Evolutionary conservation across 2,329 filamentous ascomycete species (phyloP), one percentile per base, ranked within the genome.

Genomic region (Penicillium sp.): DNA sequence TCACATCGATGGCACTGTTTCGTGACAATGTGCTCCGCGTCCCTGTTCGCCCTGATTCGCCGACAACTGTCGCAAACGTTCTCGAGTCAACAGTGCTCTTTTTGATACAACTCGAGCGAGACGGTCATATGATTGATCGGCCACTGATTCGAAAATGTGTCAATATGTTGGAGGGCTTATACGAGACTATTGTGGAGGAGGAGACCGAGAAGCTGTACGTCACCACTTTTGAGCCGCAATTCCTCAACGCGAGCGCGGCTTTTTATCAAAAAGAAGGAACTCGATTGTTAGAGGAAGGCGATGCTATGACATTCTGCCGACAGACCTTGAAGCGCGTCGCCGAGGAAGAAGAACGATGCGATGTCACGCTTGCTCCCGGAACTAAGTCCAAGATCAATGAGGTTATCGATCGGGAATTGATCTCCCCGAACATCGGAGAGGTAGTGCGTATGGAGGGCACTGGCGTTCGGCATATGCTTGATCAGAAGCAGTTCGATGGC

Each of bases 51-150:
- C 72, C 59, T 44, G 68, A 75, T 6, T 61, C 64, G 0, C 57
- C 69, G 11, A 56, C 70, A 5, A 69, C 68, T n/a, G 80, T 95
- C 7, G 83, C 86, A 39, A 79, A 85, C 46, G 81, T 95, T 5
- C 74, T 97, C 26, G 88, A 87, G 59, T 81, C 82, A 5, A 88
- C 95, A 11, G 79, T 97, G 28, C 77, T 97, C 3, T 90, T 95
- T 54, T 88, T 96, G 70, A 86, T 98, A 55, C 82, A 86, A 52
- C 90, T 96, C 83, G 93, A 97, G 67, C 79, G 93, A 27, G 84
- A 90, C 49, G 93, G 91, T 27, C 90, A 96, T 59, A 80, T 88
- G 11, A 90, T 97, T 51, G 88, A 97, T 66, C 84, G 87, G 57
- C 80, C 82, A 33, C 76, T 95, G 4, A 82, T 97, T 57, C 86